Conservation (phyloP, 2,329 filamentous ascomycete genomes). For the Talaromyces funiculosus region DNA sequence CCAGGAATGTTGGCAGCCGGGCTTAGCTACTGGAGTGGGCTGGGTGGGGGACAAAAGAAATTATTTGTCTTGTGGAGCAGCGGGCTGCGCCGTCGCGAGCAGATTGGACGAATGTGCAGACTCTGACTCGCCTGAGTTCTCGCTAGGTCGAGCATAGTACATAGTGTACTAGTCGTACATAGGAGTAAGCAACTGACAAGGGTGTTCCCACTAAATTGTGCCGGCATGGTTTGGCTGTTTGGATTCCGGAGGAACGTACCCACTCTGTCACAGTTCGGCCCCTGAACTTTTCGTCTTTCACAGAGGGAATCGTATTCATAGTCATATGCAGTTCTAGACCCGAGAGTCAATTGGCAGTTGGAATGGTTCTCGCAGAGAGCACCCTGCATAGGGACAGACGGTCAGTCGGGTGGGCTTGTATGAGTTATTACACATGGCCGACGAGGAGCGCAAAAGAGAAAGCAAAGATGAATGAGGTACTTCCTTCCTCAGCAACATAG, state of each 20-base stretch:
- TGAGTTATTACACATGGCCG: background rate
- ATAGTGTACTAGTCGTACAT: too few species aligned
- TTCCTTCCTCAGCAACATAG: background rate
- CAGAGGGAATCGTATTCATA: background rate
- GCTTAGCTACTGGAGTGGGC: background rate
- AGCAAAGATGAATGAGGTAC: background rate
- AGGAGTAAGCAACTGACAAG: background rate
- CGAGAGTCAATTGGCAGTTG: background rate
- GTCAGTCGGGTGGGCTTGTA: background rate
- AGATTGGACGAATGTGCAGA: background rate
- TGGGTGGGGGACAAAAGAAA: slow-evolving; percentile 2
- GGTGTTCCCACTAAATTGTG: slow-evolving; percentile 1
- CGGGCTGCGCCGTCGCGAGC: slow-evolving; percentile 1
- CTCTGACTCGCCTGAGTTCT: background rate
- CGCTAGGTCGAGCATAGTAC: background rate
- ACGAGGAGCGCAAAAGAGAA: background rate
- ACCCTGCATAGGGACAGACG: background rate
- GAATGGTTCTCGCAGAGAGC: background rate
- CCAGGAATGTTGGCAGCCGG: slow-evolving; percentile 4
- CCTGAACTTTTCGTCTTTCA: background rate
- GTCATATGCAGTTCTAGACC: background rate
- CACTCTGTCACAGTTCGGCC: background rate
- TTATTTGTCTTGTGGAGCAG: slow-evolving; percentile 4
- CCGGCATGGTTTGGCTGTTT: background rate
- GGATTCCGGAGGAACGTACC: slow-evolving; percentile 1